Evolutionary conservation across 2,329 filamentous ascomycete genomes (phyloP).

Genomic region (Colletotrichum kahawae): DNA sequence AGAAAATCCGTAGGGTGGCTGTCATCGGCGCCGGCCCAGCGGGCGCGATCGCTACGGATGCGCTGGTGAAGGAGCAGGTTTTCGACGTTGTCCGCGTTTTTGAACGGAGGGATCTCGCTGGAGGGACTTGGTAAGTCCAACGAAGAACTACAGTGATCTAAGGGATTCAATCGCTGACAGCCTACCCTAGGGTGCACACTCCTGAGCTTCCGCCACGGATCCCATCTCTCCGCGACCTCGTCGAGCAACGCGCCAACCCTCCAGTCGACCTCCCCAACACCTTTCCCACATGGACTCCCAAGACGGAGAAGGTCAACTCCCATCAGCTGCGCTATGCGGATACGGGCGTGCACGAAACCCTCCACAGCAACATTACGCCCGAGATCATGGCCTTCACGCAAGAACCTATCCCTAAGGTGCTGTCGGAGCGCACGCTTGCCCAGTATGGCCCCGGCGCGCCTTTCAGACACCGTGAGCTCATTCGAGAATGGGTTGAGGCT

Average conservation of each 20-base stretch:
- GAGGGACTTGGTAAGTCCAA: background rate
- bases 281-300: background rate
- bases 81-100: background rate
- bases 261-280: background rate
- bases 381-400: background rate
- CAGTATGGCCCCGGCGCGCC: background rate
- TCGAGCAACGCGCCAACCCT: background rate
- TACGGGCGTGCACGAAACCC: background rate
- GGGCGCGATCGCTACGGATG: background rate
- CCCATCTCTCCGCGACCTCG: background rate
- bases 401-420: background rate
- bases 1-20: background rate
- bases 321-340: background rate
- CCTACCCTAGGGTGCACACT: background rate
- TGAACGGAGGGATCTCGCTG: background rate
- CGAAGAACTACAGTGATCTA: rapidly evolving
- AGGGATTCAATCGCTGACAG: rapidly evolving
- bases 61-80: background rate
- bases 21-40: background rate
- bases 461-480: background rate
- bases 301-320: background rate
- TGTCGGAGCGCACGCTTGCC: background rate
- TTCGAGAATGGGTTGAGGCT: background rate
- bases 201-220: background rate
- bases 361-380: background rate